phyloP scores from a whole-genome alignment of 345 rosid species.

The Hirschfeldia incana region DNA sequence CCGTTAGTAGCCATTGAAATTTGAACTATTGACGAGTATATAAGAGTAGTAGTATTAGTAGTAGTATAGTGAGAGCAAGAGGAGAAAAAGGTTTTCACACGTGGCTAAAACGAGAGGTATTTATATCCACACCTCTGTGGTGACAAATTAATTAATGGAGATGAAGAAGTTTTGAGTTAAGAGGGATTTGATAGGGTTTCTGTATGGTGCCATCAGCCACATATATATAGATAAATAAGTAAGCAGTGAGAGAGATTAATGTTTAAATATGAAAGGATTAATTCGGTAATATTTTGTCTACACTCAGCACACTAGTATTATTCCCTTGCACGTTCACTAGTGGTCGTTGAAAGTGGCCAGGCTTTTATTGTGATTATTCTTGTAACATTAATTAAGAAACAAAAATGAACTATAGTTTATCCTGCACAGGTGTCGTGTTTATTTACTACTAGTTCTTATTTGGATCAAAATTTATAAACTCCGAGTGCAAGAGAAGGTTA shows the following conservation, averaged over 20 bases:
- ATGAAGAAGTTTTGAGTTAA: conserved; percentile 22
- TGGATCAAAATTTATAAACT: too few relatives aligned
- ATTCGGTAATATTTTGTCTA: not conserved
- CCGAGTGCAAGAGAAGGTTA: too few relatives aligned
- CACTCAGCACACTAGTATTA: not conserved
- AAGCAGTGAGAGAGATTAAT: conserved; percentile 14
- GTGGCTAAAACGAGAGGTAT: conserved; percentile 21
- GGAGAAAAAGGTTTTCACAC: conserved; percentile 25
- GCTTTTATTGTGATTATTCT: conserved; percentile 20
- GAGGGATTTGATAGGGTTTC: conserved; percentile 23
- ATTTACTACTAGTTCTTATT: not conserved
- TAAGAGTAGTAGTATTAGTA: not conserved
- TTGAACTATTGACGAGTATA: not conserved
- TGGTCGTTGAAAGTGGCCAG: conserved; percentile 15
- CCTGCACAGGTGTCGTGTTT: not conserved
- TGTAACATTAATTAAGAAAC: not conserved
- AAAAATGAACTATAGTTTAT: not conserved
- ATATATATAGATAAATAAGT: conserved; percentile 20
- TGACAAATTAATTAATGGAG: conserved; percentile 11
- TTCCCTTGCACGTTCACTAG: conserved; percentile 14
- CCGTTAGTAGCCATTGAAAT: conserved; percentile 24
- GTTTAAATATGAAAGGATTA: conserved; percentile 17
- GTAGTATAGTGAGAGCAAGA: conserved; percentile 2
- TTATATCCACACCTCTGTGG: conserved; percentile 18
- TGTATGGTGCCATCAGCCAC: conserved; percentile 37